Conservation (phyloP, 2,329 filamentous ascomycete genomes). For the Aureobasidium zeae region DNA sequence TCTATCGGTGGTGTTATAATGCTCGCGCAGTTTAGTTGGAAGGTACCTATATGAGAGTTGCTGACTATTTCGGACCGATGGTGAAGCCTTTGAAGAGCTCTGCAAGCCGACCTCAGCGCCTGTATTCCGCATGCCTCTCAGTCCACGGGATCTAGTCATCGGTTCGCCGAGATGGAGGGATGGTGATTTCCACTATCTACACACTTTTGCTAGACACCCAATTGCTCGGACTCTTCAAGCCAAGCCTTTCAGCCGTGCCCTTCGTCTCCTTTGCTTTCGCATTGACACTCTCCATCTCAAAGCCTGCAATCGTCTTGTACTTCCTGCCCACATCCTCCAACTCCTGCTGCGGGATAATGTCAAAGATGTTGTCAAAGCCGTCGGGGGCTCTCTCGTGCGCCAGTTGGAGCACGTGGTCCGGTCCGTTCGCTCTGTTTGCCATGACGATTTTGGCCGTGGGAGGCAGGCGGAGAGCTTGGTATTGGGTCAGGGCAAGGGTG, state of each 20-base stretch:
- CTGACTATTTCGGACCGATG: not conserved
- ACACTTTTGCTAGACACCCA: conserved; percentile 14
- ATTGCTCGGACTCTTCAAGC: conserved; percentile 20
- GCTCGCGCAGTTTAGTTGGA: conserved; percentile 1
- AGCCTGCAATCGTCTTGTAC: conserved; percentile 36
- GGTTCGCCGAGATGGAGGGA: not conserved
- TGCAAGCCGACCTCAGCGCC: conserved; percentile 1
- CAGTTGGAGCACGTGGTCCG: conserved; percentile 39
- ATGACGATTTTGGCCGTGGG: conserved; percentile 39
- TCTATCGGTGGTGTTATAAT: conserved; percentile 1
- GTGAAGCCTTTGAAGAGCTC: not conserved
- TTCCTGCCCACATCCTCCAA: conserved; percentile 23
- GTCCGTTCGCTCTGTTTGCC: conserved; percentile 39
- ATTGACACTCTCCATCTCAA: conserved; percentile 39
- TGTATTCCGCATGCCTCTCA: not conserved
- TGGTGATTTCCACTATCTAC: not conserved
- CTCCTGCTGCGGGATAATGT: conserved; percentile 20
- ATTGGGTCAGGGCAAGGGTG: conserved; percentile 29
- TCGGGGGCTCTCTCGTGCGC: conserved; percentile 38
- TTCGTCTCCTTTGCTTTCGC: conserved; percentile 32
- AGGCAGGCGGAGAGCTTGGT: conserved; percentile 34
- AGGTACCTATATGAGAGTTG: conserved; percentile 5
- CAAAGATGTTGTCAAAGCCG: conserved; percentile 33
- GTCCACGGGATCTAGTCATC: not conserved
- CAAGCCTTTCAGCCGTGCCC: conserved; percentile 20